Conservation (phyloP, 345 rosid species). For the Gossypium longicalyx region DNA sequence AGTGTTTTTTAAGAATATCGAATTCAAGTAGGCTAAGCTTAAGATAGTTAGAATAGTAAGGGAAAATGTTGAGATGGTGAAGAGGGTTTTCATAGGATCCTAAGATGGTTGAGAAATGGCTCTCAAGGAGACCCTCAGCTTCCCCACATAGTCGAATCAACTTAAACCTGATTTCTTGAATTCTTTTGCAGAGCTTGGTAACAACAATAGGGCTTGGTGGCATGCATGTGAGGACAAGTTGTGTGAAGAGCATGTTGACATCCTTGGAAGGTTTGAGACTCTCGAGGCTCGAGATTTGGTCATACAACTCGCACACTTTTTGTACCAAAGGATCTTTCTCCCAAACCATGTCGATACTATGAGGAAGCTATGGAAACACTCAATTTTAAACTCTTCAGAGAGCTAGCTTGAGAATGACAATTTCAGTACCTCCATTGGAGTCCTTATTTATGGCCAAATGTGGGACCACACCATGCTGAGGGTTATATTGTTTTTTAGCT, state of each 20-base stretch:
- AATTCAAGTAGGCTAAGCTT: conserved; percentile 74
- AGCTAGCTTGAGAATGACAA: conserved; percentile 6
- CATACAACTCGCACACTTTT: conserved; percentile 54
- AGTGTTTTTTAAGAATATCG: conserved; percentile 47
- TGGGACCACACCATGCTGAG: conserved; percentile 15
- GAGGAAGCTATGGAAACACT: conserved; percentile 14
- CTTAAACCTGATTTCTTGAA: conserved; percentile 68
- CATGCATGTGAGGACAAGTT: conserved; percentile 77
- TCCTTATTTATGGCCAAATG: conserved; percentile 32
- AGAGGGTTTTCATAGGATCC: conserved; percentile 66
- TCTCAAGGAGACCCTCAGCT: conserved; percentile 68
- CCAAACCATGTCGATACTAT: conserved; percentile 85
- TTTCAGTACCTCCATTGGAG: conserved; percentile 20
- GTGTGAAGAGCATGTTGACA: conserved; percentile 78
- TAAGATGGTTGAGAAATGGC: conserved; percentile 62
- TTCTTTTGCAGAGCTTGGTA: conserved; percentile 40
- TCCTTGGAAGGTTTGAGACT: conserved; percentile 68
- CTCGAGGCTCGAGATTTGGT: conserved; percentile 64
- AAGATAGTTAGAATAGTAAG: conserved; percentile 75
- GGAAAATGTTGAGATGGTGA: conserved; percentile 60
- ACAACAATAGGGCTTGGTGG: conserved; percentile 78
- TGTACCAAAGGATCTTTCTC: conserved; percentile 49
- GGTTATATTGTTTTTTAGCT: too few relatives aligned
- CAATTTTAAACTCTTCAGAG: not conserved
- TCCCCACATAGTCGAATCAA: conserved; percentile 70